Base-by-base conservation (phyloP, 2,329 filamentous ascomycete genomes). In the Penicillium sp. region DNA sequence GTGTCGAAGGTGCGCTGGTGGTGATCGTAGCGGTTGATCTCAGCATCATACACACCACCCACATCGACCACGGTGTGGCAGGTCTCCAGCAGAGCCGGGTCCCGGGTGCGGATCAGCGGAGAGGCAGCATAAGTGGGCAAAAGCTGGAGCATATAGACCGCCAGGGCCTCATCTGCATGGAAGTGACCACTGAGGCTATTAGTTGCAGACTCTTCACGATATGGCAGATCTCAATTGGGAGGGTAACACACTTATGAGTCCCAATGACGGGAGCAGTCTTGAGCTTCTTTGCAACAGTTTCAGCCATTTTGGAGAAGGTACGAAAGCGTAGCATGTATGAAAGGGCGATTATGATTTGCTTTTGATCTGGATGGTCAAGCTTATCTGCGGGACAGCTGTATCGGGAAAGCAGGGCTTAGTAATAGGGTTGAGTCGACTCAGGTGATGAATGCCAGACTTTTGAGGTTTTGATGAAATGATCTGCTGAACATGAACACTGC, bases 61-160 rank as follows among this genome's bases (percentile, higher is more conserved):
- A 97, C 94, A 71, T 99, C 94, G 65, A 97, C 93, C 56, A 99
- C 92, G 53, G 91, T 96, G 79, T 97, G 90, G 81, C 93, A 97
- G 56, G 83, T 85, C 40, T 85, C 83, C 37, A 99, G 87, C 29
- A 88, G 73, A 25, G 85, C 82, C 18, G 91, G 86, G 75, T 99
- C 92, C 68, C 94, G 89, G 46, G 92, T 96, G 66, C 94, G 92
- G 49, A 96, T 81, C 42, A 99, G 88, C 42, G 81, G 73, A 25
- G 91, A 87, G 64, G 82, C 77, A 53, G 81, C 74, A 80, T 97
- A 99, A 56, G 87, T 79, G 22, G 94, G 93, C 18, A 97, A 88
- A 54, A 89, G 84, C 62, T 92, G 91, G 65, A 99, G 89, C 82
- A 99, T 91, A 81, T 96, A 92, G 62, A 99, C 92, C 55, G 94